A percentile compares a stretch with the other conserved stretches of the same genome.
These are phyloP conservation scores for Trichoderma atroviride DNA, from an alignment of 2,329 filamentous ascomycete species.

Conservation along the genomic window DNA sequence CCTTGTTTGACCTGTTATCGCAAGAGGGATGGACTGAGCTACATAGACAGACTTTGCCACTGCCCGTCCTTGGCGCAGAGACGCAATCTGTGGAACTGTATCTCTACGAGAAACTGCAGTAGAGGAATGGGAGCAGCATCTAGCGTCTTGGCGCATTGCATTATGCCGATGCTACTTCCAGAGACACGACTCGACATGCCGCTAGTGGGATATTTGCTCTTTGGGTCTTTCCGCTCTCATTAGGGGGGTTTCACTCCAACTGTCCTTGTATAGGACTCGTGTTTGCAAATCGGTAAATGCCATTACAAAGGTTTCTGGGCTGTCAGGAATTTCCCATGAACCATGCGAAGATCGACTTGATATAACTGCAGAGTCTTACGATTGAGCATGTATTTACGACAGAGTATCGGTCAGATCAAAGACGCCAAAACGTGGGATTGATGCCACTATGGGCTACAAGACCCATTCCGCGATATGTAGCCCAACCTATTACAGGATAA, in stretches of 20 bases:
- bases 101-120: conserved; percentile 47
- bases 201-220: neutral
- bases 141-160: neutral
- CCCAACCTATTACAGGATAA: neutral
- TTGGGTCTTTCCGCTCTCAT: neutral
- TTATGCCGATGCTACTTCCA: neutral
- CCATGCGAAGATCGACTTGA: neutral
- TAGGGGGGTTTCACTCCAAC: neutral
- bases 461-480: neutral
- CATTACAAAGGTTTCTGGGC: neutral
- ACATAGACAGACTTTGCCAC: conserved; percentile 46
- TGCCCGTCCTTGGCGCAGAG: conserved; percentile 51
- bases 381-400: neutral
- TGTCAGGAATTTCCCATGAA: neutral
- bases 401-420: neutral
- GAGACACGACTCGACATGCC: neutral
- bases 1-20: conserved; percentile 52
- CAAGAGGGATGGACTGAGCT: conserved; percentile 48
- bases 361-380: neutral
- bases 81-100: conserved; percentile 56
- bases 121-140: neutral
- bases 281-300: neutral
- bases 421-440: neutral
- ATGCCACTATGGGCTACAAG: neutral
- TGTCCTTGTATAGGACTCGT: neutral